Conservation (phyloP, 805 yeast genomes). For the fission yeast (Schizosaccharomyces pombe) region DNA sequence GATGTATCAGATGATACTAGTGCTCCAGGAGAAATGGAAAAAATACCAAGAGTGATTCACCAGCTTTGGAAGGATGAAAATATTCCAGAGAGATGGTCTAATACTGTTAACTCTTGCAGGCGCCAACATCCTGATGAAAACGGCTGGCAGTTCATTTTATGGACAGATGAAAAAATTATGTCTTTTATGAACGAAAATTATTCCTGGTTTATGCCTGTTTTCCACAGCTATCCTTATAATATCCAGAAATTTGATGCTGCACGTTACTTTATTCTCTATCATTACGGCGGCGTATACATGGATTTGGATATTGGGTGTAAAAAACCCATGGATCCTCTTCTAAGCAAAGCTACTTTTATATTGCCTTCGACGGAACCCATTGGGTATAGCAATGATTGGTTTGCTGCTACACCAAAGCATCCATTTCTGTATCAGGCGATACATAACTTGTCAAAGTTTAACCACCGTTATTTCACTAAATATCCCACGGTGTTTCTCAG, state of each 20-base stretch:
- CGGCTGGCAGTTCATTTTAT: constrained; percentile 55
- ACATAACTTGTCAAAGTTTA: constrained; percentile 35
- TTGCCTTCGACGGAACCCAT: constrained; percentile 73
- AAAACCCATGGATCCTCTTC: constrained; percentile 53
- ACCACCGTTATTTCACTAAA: constrained; percentile 62
- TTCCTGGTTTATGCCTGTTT: constrained; percentile 67
- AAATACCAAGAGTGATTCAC: constrained; percentile 72
- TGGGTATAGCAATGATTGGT: constrained; percentile 77
- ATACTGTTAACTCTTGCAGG: constrained; percentile 51
- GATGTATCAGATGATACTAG: too few species aligned
- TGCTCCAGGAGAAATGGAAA: too few species aligned
- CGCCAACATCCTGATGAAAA: constrained; percentile 38
- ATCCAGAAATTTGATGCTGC: constrained; percentile 82
- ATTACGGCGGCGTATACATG: constrained; percentile 75
- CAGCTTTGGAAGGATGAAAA: constrained; percentile 68
- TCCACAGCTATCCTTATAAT: constrained; percentile 54
- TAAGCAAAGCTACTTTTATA: constrained; percentile 45
- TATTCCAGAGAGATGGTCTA: constrained; percentile 62
- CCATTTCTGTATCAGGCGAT: constrained; percentile 63
- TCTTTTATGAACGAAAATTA: constrained; percentile 56
- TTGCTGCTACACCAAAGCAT: constrained; percentile 73
- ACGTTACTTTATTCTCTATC: constrained; percentile 58
- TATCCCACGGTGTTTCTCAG: constrained; percentile 80
- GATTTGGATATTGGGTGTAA: constrained; percentile 80
- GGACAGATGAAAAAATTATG: constrained; percentile 75